Conservation (phyloP, 257 asterid genomes). For the Osmanthus fragrans region DNA sequence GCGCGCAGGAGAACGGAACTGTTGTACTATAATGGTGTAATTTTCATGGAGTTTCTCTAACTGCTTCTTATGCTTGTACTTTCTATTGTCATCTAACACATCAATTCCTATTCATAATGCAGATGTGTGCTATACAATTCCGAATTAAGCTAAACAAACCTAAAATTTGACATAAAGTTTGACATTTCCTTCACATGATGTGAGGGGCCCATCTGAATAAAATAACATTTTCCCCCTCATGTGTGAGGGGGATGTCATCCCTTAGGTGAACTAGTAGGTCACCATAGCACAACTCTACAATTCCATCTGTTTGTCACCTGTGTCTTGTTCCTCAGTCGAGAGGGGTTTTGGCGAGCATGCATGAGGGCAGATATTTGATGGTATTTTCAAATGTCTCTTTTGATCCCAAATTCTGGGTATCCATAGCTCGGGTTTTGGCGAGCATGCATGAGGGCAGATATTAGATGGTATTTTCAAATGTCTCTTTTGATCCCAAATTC, state of each 20-base stretch:
- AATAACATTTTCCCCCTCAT: too few species aligned
- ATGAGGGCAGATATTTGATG: constrained; percentile 79
- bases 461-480: constrained; percentile 52
- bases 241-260: too few species aligned
- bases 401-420: constrained; percentile 14
- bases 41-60: neutral
- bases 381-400: constrained; percentile 41
- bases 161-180: too few species aligned
- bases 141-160: too few species aligned
- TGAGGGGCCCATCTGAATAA: too few species aligned
- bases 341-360: constrained; percentile 87
- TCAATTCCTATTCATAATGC: constrained; percentile 34
- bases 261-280: too few species aligned
- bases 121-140: constrained; percentile 91
- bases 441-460: constrained; percentile 94
- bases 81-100: constrained; percentile 3
- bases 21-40: neutral
- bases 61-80: neutral
- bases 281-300: too few species aligned
- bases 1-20: too few species aligned
- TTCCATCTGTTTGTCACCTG: constrained; percentile 91
- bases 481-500: constrained; percentile 16
- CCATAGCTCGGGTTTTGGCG: too few species aligned
- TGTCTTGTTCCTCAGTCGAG: constrained; percentile 89
- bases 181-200: too few species aligned